Conservation (phyloP, 116 monocot genomes). For the Thalassia testudinum region DNA sequence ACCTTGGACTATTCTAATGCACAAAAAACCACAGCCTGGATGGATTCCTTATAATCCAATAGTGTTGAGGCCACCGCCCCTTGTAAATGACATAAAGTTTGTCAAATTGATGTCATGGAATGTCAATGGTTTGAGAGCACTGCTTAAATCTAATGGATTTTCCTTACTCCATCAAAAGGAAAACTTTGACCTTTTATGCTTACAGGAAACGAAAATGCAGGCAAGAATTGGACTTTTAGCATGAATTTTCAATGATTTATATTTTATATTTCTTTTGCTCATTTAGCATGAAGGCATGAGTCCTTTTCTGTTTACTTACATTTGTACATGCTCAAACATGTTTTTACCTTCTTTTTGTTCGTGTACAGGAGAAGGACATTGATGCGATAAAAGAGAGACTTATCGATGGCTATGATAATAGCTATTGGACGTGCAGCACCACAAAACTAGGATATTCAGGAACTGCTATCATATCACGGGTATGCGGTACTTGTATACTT, state of each 20-base stretch:
- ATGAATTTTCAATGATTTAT: not conserved
- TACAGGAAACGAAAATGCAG: conserved; percentile 98
- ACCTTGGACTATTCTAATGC: conserved; percentile 82
- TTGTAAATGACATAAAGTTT: conserved; percentile 24
- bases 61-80: conserved; percentile 61
- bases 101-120: conserved; percentile 91
- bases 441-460: conserved; percentile 95
- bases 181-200: conserved; percentile 83
- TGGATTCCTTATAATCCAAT: conserved; percentile 85
- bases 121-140: conserved; percentile 91
- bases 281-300: not conserved
- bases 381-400: conserved; percentile 44
- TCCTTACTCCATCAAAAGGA: conserved; percentile 56
- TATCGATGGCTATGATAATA: conserved; percentile 79
- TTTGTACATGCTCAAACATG: too few species aligned
- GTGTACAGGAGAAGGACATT: conserved; percentile 77
- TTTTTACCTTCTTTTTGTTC: too few species aligned
- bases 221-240: conserved; percentile 12
- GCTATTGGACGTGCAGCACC: conserved; percentile 86
- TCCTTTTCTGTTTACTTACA: too few species aligned
- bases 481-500: conserved; percentile 9
- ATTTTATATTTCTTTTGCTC: not conserved
- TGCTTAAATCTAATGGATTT: conserved; percentile 54
- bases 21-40: conserved; percentile 74
- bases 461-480: conserved; percentile 84